Conservation (phyloP, 768 basidiomycete genomes). For the Agrocybe pediades region DNA sequence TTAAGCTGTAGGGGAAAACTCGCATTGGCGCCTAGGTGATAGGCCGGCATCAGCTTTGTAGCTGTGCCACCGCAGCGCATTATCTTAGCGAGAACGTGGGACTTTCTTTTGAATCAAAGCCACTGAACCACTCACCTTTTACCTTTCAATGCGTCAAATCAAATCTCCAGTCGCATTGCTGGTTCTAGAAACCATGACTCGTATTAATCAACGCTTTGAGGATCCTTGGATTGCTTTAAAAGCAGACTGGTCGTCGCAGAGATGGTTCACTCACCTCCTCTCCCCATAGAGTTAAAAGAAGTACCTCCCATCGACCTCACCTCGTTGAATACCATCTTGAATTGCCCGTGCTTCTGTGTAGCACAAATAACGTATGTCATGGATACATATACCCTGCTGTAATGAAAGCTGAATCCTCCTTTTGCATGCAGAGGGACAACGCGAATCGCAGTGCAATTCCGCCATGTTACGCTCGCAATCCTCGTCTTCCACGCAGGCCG, state of each 20-base stretch:
- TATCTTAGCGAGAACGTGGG: not conserved
- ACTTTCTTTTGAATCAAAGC: not conserved
- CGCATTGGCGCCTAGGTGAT: too few relatives aligned
- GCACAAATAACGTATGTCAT: constrained; percentile 2
- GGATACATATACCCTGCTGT: too few relatives aligned
- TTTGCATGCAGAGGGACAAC: not conserved
- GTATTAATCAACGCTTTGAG: constrained; percentile 5
- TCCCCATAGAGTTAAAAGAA: not conserved
- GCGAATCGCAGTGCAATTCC: not conserved
- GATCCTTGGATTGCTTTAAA: constrained; percentile 7
- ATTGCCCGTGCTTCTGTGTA: not conserved
- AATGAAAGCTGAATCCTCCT: not conserved
- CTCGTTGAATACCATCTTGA: not conserved
- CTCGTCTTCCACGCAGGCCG: not conserved
- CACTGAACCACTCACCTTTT: not conserved
- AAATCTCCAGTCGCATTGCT: constrained; percentile 6
- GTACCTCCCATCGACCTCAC: not conserved
- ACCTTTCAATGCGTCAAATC: constrained; percentile 9
- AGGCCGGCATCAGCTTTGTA: too few relatives aligned
- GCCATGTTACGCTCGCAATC: constrained; percentile 8
- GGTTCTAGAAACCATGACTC: not conserved
- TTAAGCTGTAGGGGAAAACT: too few relatives aligned
- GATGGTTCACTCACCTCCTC: not conserved
- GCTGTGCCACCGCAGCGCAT: not conserved
- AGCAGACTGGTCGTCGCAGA: constrained; percentile 1